Evolutionary conservation across 2,329 filamentous ascomycete species (phyloP).

Genomic region (Ophiocordyceps camponoti-floridani): DNA sequence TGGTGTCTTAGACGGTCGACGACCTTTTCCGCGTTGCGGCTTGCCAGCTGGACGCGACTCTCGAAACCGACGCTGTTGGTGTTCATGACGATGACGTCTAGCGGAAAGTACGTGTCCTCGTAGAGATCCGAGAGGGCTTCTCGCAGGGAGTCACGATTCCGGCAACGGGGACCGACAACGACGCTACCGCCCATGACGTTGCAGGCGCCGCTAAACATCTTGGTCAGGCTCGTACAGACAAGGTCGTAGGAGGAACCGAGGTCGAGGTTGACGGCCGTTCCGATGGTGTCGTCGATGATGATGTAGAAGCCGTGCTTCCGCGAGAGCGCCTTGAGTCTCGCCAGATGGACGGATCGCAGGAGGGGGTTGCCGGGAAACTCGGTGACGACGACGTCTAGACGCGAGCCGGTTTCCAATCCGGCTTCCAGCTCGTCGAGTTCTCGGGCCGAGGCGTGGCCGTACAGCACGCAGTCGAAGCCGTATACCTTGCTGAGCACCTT

Average conservation of each 20-base stretch:
- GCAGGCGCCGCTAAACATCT: slow-evolving; percentile 34
- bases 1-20: slow-evolving; percentile 10
- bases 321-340: slow-evolving; percentile 9
- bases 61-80: slow-evolving; percentile 20
- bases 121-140: slow-evolving; percentile 5
- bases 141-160: slow-evolving; percentile 13
- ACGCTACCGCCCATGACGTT: slow-evolving; percentile 32
- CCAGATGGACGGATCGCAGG: slow-evolving; percentile 11
- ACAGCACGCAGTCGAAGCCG: slow-evolving; percentile 19
- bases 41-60: slow-evolving; percentile 11
- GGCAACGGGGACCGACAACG: slow-evolving; percentile 23
- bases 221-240: slow-evolving; percentile 32
- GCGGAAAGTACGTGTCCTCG: slow-evolving; percentile 8
- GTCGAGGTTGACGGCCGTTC: slow-evolving; percentile 25
- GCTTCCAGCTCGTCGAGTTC: slow-evolving; percentile 21
- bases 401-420: slow-evolving; percentile 17
- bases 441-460: slow-evolving; percentile 19
- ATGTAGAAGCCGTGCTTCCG: slow-evolving; percentile 20
- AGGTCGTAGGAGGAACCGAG: slow-evolving; percentile 27
- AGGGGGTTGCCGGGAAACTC: slow-evolving; percentile 22
- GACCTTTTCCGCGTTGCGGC: slow-evolving; percentile 9
- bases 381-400: slow-evolving; percentile 24
- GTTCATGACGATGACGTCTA: slow-evolving; percentile 14
- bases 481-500: slow-evolving; percentile 11
- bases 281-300: slow-evolving; percentile 26